These are phyloP conservation scores for Areca catechu DNA, from an alignment of 176 grass and related monocot genomes.

Conservation along the genomic window DNA sequence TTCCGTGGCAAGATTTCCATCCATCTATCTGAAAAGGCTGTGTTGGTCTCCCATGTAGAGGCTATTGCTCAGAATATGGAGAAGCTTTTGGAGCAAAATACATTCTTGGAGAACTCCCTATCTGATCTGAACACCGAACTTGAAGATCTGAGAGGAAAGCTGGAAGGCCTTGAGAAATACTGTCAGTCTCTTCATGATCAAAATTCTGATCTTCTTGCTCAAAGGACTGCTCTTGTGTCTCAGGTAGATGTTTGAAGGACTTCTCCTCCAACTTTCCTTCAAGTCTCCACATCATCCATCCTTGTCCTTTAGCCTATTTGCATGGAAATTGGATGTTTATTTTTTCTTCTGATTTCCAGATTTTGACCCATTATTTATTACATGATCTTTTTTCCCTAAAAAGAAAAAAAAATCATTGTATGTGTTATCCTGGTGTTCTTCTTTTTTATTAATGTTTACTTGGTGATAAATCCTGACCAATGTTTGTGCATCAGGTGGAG, in stretches of 20 bases:
- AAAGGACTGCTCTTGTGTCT: constrained; percentile 52
- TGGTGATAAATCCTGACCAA: constrained; percentile 16
- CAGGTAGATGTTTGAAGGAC: constrained; percentile 38
- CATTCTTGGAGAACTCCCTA: constrained; percentile 72
- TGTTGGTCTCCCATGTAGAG: constrained; percentile 50
- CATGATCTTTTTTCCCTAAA: no score
- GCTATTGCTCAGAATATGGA: constrained; percentile 61
- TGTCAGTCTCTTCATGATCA: constrained; percentile 38
- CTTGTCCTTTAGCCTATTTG: no score
- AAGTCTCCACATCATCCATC: no score
- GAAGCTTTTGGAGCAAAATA: constrained; percentile 58
- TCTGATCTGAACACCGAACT: constrained; percentile 56
- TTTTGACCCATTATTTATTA: no score
- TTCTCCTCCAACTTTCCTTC: no score
- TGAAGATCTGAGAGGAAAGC: constrained; percentile 47
- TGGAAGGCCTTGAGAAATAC: constrained; percentile 50
- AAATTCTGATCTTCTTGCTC: constrained; percentile 56
- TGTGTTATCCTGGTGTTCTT: no score
- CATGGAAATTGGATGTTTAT: no score
- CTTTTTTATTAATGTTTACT: background rate
- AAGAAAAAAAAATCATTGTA: no score
- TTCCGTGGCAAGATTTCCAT: constrained; percentile 45
- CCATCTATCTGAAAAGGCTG: constrained; percentile 38
- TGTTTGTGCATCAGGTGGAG: constrained; percentile 54
- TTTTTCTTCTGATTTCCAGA: no score